These are phyloP conservation scores for Prunus salicina DNA, from an alignment of 306 rosid genomes.

Conservation along the genomic window DNA sequence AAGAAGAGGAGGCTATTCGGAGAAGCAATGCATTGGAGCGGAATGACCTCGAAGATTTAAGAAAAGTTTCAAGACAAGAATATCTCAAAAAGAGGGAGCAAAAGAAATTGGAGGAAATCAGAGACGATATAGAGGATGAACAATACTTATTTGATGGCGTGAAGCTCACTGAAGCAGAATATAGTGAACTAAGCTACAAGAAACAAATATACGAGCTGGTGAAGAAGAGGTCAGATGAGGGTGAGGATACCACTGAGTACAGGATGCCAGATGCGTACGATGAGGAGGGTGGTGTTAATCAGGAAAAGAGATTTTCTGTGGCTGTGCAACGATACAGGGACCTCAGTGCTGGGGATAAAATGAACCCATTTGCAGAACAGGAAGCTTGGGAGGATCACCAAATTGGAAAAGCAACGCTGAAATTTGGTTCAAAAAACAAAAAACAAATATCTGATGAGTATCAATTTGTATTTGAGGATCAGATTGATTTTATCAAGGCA, in stretches of 20 bases:
- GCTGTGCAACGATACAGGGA: conserved; percentile 74
- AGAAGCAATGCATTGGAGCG: conserved; percentile 67
- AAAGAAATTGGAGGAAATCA: conserved; percentile 83
- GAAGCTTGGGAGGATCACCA: conserved; percentile 99
- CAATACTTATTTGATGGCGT: conserved; percentile 81
- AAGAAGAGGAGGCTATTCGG: conserved; percentile 83
- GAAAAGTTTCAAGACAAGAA: conserved; percentile 82
- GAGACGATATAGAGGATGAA: conserved; percentile 92
- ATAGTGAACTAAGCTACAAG: conserved; percentile 64
- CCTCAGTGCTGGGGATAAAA: conserved; percentile 67
- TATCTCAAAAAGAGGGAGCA: conserved; percentile 90
- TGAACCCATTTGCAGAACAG: conserved; percentile 91
- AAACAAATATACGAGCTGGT: conserved; percentile 74
- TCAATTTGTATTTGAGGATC: conserved; percentile 93
- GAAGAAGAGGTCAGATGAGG: conserved; percentile 75
- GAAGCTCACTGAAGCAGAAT: conserved; percentile 71
- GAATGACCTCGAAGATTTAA: conserved; percentile 46
- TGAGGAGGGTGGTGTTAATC: conserved; percentile 73
- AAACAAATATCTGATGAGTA: conserved; percentile 65
- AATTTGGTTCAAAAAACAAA: conserved; percentile 82
- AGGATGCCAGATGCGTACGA: conserved; percentile 96
- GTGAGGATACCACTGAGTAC: conserved; percentile 67
- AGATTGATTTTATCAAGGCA: conserved; percentile 89
- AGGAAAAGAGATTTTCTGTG: conserved; percentile 87
- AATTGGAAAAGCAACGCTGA: conserved; percentile 82